phyloP scores from a whole-genome alignment of 768 basidiomycete species.

The Roridomyces roridus region DNA sequence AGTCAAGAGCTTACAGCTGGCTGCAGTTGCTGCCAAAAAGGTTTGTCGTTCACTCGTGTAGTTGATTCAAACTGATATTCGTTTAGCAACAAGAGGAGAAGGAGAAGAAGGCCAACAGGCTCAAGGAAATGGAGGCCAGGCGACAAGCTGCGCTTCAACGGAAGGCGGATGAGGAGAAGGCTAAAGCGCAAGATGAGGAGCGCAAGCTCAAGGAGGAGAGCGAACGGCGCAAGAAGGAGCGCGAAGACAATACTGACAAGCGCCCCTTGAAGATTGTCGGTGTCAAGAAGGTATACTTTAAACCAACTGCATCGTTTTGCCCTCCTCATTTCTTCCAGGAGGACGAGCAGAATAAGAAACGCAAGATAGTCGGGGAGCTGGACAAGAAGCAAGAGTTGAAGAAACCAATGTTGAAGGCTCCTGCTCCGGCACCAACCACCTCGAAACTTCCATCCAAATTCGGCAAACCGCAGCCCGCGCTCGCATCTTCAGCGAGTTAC shows the following conservation, averaged over 20 bases:
- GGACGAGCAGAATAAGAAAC: constrained; percentile 76
- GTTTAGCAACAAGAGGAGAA: constrained; percentile 87
- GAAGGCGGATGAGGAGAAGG: constrained; percentile 82
- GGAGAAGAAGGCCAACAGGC: constrained; percentile 75
- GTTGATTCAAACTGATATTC: constrained; percentile 10
- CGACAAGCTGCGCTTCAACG: constrained; percentile 73
- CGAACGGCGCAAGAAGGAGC: constrained; percentile 82
- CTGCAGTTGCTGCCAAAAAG: constrained; percentile 88
- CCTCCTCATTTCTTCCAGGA: constrained; percentile 46
- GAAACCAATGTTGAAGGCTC: constrained; percentile 59
- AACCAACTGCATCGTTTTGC: background rate
- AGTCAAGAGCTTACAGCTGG: constrained; percentile 82
- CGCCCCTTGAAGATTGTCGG: constrained; percentile 55
- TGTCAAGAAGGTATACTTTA: constrained; percentile 60
- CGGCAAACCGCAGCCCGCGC: constrained; percentile 36
- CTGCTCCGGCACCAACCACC: constrained; percentile 45
- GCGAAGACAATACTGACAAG: constrained; percentile 79
- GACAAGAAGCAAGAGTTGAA: constrained; percentile 66
- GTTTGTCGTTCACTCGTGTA: constrained; percentile 45
- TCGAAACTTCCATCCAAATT: constrained; percentile 42
- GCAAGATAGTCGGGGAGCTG: constrained; percentile 58
- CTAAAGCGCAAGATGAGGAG: constrained; percentile 68
- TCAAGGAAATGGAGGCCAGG: constrained; percentile 84
- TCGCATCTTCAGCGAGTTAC: constrained; percentile 26
- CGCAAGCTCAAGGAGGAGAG: constrained; percentile 74